Percentiles rank a stretch among this genome's conserved stretches.
These are phyloP conservation scores for Entophlyctis luteolus DNA, from an alignment of 192 early-diverging fungal species.

Conservation along the genomic window DNA sequence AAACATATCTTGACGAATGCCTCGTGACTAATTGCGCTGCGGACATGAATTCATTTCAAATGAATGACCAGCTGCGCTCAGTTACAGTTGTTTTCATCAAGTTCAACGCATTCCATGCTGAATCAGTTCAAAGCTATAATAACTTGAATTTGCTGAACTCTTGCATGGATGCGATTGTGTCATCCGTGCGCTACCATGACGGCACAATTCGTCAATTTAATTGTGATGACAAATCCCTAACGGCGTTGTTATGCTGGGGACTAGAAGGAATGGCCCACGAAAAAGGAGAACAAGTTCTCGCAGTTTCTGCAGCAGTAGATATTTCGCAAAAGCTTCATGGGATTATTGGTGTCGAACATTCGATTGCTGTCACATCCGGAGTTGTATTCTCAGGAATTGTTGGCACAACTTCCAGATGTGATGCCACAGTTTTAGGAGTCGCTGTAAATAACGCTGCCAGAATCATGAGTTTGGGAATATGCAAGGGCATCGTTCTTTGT, in stretches of 20 bases:
- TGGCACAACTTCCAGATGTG: background rate
- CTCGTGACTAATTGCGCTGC: no score
- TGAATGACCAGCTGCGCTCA: conserved; percentile 17
- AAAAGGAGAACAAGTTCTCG: conserved; percentile 9
- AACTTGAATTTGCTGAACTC: conserved; percentile 14
- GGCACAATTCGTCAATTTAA: conserved; percentile 26
- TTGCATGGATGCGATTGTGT: background rate
- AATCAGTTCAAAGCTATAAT: background rate
- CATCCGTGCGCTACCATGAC: background rate
- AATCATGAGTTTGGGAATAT: conserved; percentile 8
- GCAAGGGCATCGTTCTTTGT: background rate
- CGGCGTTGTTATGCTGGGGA: conserved; percentile 22
- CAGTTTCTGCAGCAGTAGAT: conserved; percentile 11
- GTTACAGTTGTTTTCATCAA: conserved; percentile 20
- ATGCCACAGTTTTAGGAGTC: conserved; percentile 25
- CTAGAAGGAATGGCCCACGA: conserved; percentile 21
- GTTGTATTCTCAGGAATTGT: conserved; percentile 23
- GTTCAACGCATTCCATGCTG: conserved; percentile 4
- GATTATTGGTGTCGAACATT: background rate
- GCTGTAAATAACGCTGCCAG: conserved; percentile 26
- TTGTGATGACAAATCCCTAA: conserved; percentile 27
- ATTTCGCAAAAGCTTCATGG: background rate
- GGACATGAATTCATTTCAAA: background rate
- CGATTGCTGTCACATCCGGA: conserved; percentile 12
- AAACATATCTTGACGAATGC: background rate